These are phyloP conservation scores for Microbotryum lychnidis-dioicae DNA, from an alignment of 1,284 basidiomycete genomes.

Conservation along the genomic window DNA sequence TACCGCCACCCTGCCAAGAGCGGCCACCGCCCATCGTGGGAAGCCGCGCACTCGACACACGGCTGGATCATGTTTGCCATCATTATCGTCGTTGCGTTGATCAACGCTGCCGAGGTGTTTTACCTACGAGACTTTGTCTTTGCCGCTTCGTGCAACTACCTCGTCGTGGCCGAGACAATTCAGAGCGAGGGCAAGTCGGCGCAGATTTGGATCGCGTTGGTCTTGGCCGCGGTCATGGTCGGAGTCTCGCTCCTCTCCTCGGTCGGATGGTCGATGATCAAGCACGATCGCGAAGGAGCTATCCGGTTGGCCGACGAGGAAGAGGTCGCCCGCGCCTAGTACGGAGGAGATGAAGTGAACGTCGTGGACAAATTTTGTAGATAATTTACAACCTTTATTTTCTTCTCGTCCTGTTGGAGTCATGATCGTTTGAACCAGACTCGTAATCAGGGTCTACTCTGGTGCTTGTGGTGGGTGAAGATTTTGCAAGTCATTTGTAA, in stretches of 20 bases:
- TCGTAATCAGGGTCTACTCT: too few species aligned
- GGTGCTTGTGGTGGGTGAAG: too few species aligned
- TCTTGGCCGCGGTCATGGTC: background rate
- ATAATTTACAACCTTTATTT: too few species aligned
- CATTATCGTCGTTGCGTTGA: slow-evolving; percentile 21
- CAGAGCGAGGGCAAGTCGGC: slow-evolving; percentile 2
- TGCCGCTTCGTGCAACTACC: slow-evolving; percentile 1
- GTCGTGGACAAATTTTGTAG: too few species aligned
- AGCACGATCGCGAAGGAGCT: slow-evolving; percentile 3
- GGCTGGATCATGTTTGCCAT: slow-evolving; percentile 30
- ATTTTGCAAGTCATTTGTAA: too few species aligned
- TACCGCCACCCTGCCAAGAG: slow-evolving; percentile 17
- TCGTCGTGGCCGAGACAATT: slow-evolving; percentile 3
- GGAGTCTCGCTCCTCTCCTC: background rate
- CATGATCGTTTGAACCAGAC: too few species aligned
- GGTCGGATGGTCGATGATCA: slow-evolving; percentile 3
- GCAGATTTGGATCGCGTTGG: slow-evolving; percentile 4
- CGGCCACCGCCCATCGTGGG: slow-evolving; percentile 15
- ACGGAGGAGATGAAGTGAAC: too few species aligned
- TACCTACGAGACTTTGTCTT: slow-evolving; percentile 1
- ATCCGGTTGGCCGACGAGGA: slow-evolving; percentile 5
- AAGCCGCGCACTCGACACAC: slow-evolving; percentile 22
- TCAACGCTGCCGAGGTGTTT: slow-evolving; percentile 6
- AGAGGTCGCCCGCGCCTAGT: background rate
- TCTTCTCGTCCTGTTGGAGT: too few species aligned